Conservation (phyloP, 139 green algal species). For the Microglena sp. region DNA sequence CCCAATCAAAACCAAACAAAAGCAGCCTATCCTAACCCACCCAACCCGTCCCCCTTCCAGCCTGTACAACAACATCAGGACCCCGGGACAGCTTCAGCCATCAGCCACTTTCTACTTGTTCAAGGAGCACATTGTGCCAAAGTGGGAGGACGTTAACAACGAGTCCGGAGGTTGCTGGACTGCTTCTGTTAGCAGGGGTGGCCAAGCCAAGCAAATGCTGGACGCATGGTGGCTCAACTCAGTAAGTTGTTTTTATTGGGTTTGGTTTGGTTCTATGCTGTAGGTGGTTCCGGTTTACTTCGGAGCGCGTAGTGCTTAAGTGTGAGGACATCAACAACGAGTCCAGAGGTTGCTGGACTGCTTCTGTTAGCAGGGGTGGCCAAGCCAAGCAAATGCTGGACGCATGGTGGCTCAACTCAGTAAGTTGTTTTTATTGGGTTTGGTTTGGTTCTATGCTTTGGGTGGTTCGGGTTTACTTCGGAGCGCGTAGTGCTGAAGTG, state of each 20-base stretch:
- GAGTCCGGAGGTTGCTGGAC: slow-evolving; percentile 87
- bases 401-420: slow-evolving; percentile 89
- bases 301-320: slow-evolving; percentile 92
- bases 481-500: slow-evolving; percentile 96
- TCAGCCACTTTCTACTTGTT: slow-evolving; percentile 92
- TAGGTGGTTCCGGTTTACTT: too few relatives aligned
- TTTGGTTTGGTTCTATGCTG: too few relatives aligned
- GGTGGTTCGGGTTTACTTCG: too few relatives aligned
- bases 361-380: slow-evolving; percentile 47
- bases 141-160: slow-evolving; percentile 96
- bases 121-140: slow-evolving; percentile 93
- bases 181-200: slow-evolving; percentile 48
- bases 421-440: too few relatives aligned
- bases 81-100: slow-evolving; percentile 69
- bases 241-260: too few relatives aligned
- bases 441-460: too few relatives aligned
- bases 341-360: slow-evolving; percentile 87
- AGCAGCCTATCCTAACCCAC: too few relatives aligned
- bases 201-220: slow-evolving; percentile 53
- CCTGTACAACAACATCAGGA: slow-evolving; percentile 98
- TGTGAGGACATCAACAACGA: slow-evolving; percentile 93
- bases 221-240: slow-evolving; percentile 93
- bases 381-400: slow-evolving; percentile 68
- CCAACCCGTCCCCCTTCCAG: too few relatives aligned
- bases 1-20: too few relatives aligned